Evolutionary conservation across 2,329 filamentous ascomycete genomes (phyloP).

Genomic region (Aspergillus udagawae): DNA sequence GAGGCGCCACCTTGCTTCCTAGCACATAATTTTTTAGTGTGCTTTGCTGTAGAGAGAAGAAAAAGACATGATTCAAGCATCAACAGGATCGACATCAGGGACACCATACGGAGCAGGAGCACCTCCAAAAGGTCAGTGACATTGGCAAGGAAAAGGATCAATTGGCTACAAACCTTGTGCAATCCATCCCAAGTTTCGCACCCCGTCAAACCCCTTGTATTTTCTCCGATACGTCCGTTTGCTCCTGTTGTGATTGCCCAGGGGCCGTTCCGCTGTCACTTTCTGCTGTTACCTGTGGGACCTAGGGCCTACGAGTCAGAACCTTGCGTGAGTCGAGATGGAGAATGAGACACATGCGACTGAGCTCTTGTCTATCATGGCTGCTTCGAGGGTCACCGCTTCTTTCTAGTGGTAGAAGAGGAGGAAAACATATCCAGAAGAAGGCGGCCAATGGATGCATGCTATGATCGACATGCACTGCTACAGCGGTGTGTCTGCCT

Average conservation of each 20-base stretch:
- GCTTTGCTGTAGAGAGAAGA: not conserved
- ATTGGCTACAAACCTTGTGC: not conserved
- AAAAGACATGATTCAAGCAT: not conserved
- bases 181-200: not conserved
- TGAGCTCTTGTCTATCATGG: not conserved
- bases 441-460: not conserved
- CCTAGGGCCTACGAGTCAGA: not conserved
- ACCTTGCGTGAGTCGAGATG: not conserved
- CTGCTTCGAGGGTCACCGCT: not conserved
- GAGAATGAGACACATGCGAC: not conserved
- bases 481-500: not conserved
- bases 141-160: not conserved
- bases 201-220: not conserved
- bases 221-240: not conserved
- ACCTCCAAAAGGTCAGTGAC: not conserved
- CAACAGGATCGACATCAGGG: not conserved
- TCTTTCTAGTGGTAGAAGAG: not conserved
- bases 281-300: not conserved
- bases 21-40: not conserved
- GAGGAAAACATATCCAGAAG: not conserved
- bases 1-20: not conserved
- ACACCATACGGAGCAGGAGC: not conserved
- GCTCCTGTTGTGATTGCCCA: not conserved
- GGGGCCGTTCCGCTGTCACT: not conserved
- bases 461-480: not conserved